Conservation (phyloP, 352 stramenopile species). For the Pythium plurisporium region DNA sequence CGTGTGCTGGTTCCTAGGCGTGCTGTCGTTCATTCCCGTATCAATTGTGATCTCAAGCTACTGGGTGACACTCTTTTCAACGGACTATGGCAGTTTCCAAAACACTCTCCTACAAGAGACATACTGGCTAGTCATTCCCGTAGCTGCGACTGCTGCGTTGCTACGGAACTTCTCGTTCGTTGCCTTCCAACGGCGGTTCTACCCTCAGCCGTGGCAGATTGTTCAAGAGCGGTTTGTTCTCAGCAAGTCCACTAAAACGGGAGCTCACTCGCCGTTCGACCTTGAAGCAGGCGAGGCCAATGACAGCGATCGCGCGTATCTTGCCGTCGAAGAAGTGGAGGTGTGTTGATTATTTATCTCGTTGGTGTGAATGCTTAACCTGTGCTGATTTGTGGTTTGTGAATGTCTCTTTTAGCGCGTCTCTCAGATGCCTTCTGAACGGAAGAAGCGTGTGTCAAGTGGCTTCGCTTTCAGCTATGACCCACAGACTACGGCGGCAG, state of each 20-base stretch:
- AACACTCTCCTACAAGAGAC: conserved; percentile 60
- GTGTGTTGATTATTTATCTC: background rate
- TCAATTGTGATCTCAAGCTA: conserved; percentile 62
- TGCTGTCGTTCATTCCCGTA: conserved; percentile 62
- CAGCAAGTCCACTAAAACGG: conserved; percentile 16
- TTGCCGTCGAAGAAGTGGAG: conserved; percentile 16
- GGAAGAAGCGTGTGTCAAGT: conserved; percentile 59
- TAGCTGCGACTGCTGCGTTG: conserved; percentile 49
- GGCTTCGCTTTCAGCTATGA: conserved; percentile 85
- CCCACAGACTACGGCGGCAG: conserved; percentile 66
- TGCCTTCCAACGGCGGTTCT: conserved; percentile 69
- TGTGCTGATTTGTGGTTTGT: background rate
- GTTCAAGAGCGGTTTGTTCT: conserved; percentile 75
- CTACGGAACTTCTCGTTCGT: conserved; percentile 71
- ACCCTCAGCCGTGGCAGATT: conserved; percentile 73
- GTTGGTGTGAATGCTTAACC: background rate
- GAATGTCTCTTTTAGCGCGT: conserved; percentile 6
- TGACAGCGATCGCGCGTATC: conserved; percentile 13
- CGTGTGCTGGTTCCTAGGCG: conserved; percentile 52
- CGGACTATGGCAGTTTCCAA: conserved; percentile 68
- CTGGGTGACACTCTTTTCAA: conserved; percentile 54
- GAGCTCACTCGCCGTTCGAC: conserved; percentile 33
- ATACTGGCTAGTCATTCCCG: conserved; percentile 69
- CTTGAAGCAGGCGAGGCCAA: conserved; percentile 47
- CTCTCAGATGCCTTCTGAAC: conserved; percentile 16